A percentile compares a stretch with the other conserved stretches of the same genome.
Evolutionary conservation across 2,329 filamentous ascomycete genomes (phyloP).

Genomic region (Penicillium crustosum): DNA sequence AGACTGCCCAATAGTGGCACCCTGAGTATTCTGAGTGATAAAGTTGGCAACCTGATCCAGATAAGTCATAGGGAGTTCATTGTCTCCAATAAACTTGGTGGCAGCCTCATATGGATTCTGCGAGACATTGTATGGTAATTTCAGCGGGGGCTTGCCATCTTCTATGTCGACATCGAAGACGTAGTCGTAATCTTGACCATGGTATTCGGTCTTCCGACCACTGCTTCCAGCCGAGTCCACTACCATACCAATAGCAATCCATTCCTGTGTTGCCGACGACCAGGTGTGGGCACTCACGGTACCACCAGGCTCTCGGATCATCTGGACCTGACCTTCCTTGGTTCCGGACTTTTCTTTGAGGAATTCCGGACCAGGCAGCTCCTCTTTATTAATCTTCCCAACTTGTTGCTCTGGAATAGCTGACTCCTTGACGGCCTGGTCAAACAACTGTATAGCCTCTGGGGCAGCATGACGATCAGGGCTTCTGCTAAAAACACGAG

Average conservation of each 20-base stretch:
- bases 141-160: conserved; percentile 86
- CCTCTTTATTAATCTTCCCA: conserved; percentile 83
- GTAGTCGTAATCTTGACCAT: conserved; percentile 89
- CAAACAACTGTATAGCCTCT: conserved; percentile 70
- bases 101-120: conserved; percentile 92
- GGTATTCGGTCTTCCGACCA: conserved; percentile 71
- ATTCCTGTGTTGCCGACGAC: conserved; percentile 70
- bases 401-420: conserved; percentile 85
- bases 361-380: conserved; percentile 85
- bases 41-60: conserved; percentile 91
- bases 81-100: conserved; percentile 84
- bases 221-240: conserved; percentile 84
- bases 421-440: conserved; percentile 77
- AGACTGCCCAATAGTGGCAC: conserved; percentile 72
- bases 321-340: conserved; percentile 95
- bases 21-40: conserved; percentile 85
- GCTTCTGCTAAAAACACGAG: conserved; percentile 78
- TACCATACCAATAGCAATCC: conserved; percentile 90
- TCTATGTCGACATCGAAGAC: conserved; percentile 97
- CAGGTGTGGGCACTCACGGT: conserved; percentile 85
- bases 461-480: conserved; percentile 67
- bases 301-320: conserved; percentile 80
- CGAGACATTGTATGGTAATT: conserved; percentile 89
- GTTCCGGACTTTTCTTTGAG: conserved; percentile 77
- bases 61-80: conserved; percentile 83